Evolutionary conservation across 805 yeast species (phyloP), one percentile per base, ranked within the genome.

Genomic region (Wickerhamiella azyma): DNA sequence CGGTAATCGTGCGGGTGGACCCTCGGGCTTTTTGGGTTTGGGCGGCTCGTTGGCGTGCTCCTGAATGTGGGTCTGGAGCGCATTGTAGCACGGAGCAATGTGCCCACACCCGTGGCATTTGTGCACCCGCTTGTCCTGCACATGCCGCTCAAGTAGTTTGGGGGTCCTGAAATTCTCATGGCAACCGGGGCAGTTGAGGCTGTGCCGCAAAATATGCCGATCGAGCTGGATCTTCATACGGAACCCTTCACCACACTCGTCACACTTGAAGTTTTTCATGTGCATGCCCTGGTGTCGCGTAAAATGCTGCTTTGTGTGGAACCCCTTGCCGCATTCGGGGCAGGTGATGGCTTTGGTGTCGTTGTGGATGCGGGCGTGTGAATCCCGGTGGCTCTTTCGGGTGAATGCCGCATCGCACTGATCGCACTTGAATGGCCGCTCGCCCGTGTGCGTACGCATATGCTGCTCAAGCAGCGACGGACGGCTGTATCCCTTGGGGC

Each of bases 381-480:
- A 74, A 43, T 76, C 73, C 37, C 89, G 65, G 64, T 89, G 96
- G n/a, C 83, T 76, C 51, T 79, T 81, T 44, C 95, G 70, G 14
- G 76, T 67, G 57, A 85, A 92, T 0, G 79, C 60, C 50, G 74
- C 75, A 1, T 63, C 67, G 62, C 98, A 92, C 3, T 61, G 66
- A 2, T 62, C 59, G 59, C 98, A 92, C 39, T 56, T 56, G 58
- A 77, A 89, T 0, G 94, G 94, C 45, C 92, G 67, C 36, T 79
- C 77, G 49, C 84, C 82, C 2, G 82, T 72, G 56, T 92, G 98
- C 0, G 82, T 62, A 35, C 89, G 67, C 50, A 72, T 69, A 57
- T 92, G 98, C 55, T 85, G 95, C 30, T 79, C 83, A 43, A 92
- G 66, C 9, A 85, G 67, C 1, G 94, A 79, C 0, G 96, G 96